Conservation (phyloP, 305 asterid species). For the Plantago rigida region DNA sequence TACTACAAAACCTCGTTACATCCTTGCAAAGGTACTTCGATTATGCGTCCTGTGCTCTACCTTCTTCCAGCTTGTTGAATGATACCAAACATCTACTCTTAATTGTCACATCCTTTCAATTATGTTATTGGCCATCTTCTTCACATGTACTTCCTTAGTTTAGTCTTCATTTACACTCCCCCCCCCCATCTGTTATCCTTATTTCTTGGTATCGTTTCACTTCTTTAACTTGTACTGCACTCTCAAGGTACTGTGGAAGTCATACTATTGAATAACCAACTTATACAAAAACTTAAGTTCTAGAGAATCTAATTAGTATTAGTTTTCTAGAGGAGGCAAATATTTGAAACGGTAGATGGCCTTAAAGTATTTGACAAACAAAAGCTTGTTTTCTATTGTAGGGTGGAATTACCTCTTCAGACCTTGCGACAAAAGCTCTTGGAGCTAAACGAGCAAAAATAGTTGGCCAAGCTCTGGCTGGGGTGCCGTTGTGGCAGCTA, state of each 20-base stretch:
- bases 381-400: constrained; percentile 26
- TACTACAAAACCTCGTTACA: constrained; percentile 77
- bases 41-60: constrained; percentile 10
- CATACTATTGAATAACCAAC: neutral
- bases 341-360: no score
- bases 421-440: constrained; percentile 88
- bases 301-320: no score
- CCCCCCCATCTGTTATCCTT: no score
- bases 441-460: constrained; percentile 80
- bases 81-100: neutral
- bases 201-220: no score
- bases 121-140: neutral
- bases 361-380: neutral
- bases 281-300: neutral
- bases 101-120: neutral
- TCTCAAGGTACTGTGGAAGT: no score
- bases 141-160: neutral
- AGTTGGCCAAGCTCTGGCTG: constrained; percentile 91
- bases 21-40: constrained; percentile 80
- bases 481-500: constrained; percentile 91
- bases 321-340: neutral
- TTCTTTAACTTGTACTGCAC: no score
- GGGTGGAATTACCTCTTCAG: constrained; percentile 99
- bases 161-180: neutral
- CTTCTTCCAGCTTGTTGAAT: neutral